Conservation (phyloP, 179 eudicot genomes). For the Patellifolia procumbens region DNA sequence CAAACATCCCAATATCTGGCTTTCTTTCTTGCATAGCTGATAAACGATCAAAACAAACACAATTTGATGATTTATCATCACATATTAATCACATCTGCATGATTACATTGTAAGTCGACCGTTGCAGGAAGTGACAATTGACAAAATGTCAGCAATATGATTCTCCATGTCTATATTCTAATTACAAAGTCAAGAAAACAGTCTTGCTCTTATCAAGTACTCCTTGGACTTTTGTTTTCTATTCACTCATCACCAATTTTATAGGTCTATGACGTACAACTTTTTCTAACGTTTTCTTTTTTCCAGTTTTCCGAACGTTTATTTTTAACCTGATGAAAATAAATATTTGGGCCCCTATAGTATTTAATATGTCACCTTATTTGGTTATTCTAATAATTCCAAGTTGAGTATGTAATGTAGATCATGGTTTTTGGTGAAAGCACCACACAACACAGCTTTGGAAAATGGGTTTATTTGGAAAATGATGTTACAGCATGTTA, state of each 20-base stretch:
- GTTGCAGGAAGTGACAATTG: slow-evolving; percentile 33
- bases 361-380: too few relatives aligned
- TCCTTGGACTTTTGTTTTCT: slow-evolving; percentile 18
- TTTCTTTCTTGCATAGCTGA: too few relatives aligned
- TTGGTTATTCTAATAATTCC: not conserved
- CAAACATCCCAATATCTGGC: too few relatives aligned
- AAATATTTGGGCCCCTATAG: not conserved
- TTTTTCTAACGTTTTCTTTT: slow-evolving; percentile 9
- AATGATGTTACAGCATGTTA: not conserved
- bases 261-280: slow-evolving; percentile 18
- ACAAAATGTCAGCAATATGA: slow-evolving; percentile 18
- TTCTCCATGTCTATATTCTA: slow-evolving; percentile 9
- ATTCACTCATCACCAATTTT: slow-evolving; percentile 5
- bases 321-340: not conserved
- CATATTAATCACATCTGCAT: slow-evolving; percentile 1
- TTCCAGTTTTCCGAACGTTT: not conserved
- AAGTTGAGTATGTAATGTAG: not conserved
- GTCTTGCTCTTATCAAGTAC: slow-evolving; percentile 25
- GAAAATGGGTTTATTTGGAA: not conserved
- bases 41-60: not conserved
- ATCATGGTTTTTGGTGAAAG: not conserved
- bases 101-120: slow-evolving; percentile 29
- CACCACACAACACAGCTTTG: not conserved
- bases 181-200: not conserved
- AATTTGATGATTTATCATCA: not conserved